These are phyloP conservation scores for Rauvolfia tetraphylla DNA, from an alignment of 257 asterid species.

Conservation along the genomic window DNA sequence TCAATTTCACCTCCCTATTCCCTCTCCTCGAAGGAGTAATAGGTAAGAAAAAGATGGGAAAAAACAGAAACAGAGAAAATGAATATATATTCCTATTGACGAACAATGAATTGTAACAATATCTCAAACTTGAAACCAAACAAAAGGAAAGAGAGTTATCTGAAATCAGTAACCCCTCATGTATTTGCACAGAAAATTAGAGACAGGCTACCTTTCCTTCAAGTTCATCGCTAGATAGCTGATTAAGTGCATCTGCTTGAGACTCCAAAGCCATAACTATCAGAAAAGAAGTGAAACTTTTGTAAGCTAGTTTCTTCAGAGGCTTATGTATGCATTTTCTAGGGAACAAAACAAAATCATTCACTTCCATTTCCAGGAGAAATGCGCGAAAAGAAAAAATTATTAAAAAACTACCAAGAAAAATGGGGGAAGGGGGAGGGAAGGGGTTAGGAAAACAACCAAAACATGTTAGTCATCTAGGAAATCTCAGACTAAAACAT, in stretches of 20 bases:
- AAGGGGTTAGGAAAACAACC: not conserved
- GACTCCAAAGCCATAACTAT: slow-evolving; percentile 92
- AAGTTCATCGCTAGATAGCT: slow-evolving; percentile 80
- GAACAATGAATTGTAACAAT: not conserved
- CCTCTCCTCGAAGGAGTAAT: not conserved
- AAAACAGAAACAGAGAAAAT: not conserved
- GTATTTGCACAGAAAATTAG: not conserved
- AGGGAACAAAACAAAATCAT: not conserved
- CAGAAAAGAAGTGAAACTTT: slow-evolving; percentile 8
- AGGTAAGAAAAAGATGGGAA: not conserved
- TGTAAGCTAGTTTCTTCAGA: slow-evolving; percentile 13
- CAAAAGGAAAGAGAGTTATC: not conserved
- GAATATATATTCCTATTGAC: not conserved
- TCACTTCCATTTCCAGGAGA: not conserved
- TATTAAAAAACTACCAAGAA: not conserved
- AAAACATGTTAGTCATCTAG: not conserved
- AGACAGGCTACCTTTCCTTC: slow-evolving; percentile 73
- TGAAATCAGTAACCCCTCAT: not conserved
- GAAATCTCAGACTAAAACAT: not conserved
- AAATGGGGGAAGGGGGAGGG: not conserved
- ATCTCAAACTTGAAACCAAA: not conserved
- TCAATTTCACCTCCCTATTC: not conserved
- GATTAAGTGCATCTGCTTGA: slow-evolving; percentile 85
- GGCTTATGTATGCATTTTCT: not conserved
- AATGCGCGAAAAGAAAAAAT: not conserved